Evolutionary conservation across 257 asterid genomes (phyloP).

Genomic region (Solanum paucissectum): DNA sequence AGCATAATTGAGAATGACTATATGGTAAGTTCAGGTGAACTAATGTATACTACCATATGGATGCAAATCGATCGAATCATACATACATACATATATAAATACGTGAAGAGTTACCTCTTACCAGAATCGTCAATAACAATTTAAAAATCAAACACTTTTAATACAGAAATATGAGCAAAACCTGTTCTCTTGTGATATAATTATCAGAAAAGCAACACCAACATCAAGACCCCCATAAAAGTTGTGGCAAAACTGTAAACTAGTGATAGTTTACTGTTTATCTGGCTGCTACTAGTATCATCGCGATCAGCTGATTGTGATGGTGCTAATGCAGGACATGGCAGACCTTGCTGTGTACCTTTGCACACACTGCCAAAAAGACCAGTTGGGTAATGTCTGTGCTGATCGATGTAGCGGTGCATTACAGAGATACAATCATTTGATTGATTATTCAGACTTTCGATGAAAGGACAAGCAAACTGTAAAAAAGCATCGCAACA

Average conservation of each 20-base stretch:
- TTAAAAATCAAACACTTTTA: background rate
- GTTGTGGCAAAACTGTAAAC: background rate
- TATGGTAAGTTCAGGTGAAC: background rate
- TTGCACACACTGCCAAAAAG: slow-evolving; percentile 2
- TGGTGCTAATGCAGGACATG: background rate
- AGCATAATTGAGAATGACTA: background rate
- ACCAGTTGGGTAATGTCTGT: slow-evolving; percentile 1
- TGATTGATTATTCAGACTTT: background rate
- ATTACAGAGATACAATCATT: background rate
- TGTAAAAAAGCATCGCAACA: slow-evolving; percentile 4
- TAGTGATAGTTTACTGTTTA: background rate
- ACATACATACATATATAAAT: background rate
- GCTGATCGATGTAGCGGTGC: background rate
- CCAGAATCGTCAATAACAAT: background rate
- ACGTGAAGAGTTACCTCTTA: background rate
- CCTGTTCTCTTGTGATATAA: background rate
- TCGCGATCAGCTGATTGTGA: background rate
- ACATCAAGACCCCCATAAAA: background rate
- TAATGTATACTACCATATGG: background rate
- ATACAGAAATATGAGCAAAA: background rate
- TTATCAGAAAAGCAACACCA: background rate
- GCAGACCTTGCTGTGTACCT: background rate
- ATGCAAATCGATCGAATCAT: background rate
- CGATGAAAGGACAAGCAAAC: background rate
- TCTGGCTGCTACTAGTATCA: background rate